Evolutionary conservation across 208 protist species (phyloP), one percentile per base, ranked within the genome.

Genomic region (Endotrypanum monterogeii): DNA sequence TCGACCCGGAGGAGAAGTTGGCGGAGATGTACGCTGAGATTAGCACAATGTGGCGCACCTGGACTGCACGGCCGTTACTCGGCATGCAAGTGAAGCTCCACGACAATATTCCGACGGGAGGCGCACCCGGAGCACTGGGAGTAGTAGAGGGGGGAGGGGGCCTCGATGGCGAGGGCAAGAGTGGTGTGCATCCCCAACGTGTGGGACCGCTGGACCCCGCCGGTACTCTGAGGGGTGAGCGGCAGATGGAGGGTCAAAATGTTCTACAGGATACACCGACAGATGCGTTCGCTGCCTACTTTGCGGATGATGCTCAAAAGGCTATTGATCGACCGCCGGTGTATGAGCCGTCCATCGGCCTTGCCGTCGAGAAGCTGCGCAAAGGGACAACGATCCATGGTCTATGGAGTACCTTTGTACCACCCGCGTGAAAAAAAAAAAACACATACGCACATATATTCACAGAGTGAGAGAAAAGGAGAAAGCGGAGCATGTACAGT

Each of bases 251-350:
- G 48, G 90, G 87, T 20, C 80, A 92, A 39, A 76, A 96, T 65
- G 92, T 98, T 18, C 67, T 98, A 63, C 82, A 90, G 67, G 79
- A 96, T 6, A 90, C 91, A 8, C 79, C 84, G 14, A 76, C 48
- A 6, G 96, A 98, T 58, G 90, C 94, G 9, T 97, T 98, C 66
- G 91, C 94, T 1, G 90, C 91, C 4, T 98, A 99, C 81, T 98
- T 98, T 85, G 92, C 87, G 9, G 96, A 98, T 71, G 84, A 90
- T 20, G 91, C 88, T 2, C 88, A 94, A 63, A 94, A 92, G 63
- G 89, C 79, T 0, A 69, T 70, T 4, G 95, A 98, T 73, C 78
- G 91, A 5, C 81, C 88, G 2, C 91, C 94, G 2, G 93, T 92
- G 18, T 98, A 89, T 62, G 85, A 96, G 37, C 66, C 81, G 2